Evolutionary conservation across 176 grass and related monocot species (phyloP).

Genomic region (Elaeis guineensis): DNA sequence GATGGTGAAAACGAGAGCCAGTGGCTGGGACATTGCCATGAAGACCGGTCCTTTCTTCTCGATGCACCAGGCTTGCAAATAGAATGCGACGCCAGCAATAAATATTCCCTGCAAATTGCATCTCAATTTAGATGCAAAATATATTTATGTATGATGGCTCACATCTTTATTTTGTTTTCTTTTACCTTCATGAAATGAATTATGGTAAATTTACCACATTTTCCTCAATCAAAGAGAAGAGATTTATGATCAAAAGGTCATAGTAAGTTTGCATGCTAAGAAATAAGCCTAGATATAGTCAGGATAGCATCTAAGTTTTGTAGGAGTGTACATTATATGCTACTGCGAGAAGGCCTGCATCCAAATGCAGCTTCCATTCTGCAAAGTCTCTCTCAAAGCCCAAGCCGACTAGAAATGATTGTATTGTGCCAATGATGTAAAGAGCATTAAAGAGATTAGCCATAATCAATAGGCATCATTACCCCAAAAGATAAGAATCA

Average conservation of each 20-base stretch:
- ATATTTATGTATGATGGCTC: too few relatives aligned
- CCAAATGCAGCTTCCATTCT: constrained; percentile 44
- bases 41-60: constrained; percentile 44
- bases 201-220: too few relatives aligned
- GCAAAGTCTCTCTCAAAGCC: constrained; percentile 37
- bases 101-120: constrained; percentile 27
- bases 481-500: too few relatives aligned
- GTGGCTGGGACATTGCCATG: constrained; percentile 29
- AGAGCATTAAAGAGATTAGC: not conserved
- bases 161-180: too few relatives aligned
- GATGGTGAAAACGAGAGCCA: constrained; percentile 34
- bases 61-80: constrained; percentile 51
- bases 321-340: constrained; percentile 3
- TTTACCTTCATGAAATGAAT: too few relatives aligned
- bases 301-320: not conserved
- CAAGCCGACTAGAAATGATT: constrained; percentile 27
- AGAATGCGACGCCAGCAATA: constrained; percentile 36
- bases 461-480: not conserved
- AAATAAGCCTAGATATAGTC: not conserved
- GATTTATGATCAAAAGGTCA: too few relatives aligned
- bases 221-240: too few relatives aligned
- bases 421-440: constrained; percentile 35
- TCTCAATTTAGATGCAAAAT: too few relatives aligned
- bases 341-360: constrained; percentile 40
- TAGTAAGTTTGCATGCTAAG: too few relatives aligned